Conservation (phyloP, 2,329 filamentous ascomycete genomes). For the Colletotrichum graminicola region DNA sequence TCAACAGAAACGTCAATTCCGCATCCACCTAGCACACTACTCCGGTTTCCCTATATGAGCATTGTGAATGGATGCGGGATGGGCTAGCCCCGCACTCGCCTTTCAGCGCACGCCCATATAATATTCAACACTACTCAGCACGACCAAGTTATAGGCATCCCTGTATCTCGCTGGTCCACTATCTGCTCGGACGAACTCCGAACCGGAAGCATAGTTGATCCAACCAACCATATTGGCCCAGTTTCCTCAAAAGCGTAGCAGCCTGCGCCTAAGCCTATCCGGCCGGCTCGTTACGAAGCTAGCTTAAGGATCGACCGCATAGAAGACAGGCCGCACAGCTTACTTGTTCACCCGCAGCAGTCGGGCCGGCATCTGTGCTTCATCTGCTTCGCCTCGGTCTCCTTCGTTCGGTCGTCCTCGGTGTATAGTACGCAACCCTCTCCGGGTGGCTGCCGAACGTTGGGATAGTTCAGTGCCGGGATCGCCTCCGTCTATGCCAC, state of each 20-base stretch:
- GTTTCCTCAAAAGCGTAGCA: no score
- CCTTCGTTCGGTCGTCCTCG: slow-evolving; percentile 51
- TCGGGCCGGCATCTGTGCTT: no score
- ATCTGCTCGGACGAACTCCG: no score
- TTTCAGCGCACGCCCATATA: background rate
- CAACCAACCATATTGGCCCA: no score
- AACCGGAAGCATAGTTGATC: no score
- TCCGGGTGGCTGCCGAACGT: slow-evolving; percentile 38
- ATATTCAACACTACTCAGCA: background rate
- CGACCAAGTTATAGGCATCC: background rate
- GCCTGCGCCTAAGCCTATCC: background rate
- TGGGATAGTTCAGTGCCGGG: background rate
- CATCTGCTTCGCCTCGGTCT: slow-evolving; percentile 32
- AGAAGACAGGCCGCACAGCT: no score
- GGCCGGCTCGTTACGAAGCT: no score
- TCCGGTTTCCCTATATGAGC: no score
- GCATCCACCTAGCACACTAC: background rate
- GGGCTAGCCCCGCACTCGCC: background rate
- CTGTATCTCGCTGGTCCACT: no score
- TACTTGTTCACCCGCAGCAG: no score
- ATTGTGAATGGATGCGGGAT: background rate
- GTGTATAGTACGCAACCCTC: slow-evolving; percentile 53
- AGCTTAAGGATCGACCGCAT: no score
- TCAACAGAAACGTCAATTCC: background rate
- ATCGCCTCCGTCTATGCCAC: background rate